Base-by-base conservation (phyloP, 2,329 filamentous ascomycete species). In the Purpureocillium lavendulum region DNA sequence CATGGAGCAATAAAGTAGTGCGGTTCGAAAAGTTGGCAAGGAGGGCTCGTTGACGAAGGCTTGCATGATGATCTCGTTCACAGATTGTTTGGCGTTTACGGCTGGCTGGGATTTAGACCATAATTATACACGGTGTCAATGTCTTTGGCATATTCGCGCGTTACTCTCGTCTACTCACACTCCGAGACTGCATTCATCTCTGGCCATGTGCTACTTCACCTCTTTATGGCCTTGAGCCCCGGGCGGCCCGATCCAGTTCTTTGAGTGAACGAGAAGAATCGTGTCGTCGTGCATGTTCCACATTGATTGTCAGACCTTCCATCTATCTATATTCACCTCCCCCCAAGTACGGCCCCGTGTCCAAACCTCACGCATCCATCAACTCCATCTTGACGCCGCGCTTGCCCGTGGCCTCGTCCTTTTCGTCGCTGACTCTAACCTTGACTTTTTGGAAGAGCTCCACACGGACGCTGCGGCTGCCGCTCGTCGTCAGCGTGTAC, bases 401-500 rank as follows among this genome's bases (percentile, higher is more conserved):
- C 80, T 97, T 98, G 40, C 92, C 92, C n/a, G 90, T 96, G 44
- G 79, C 79, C 66, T 94, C 87, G 61, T 98, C 92, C 70, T 89
- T 87, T 57, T 94, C 84, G 59, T 97, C 94, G 53, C 80, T 86
- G 48, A 98, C 88, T 57, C 82, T 79, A 12, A 98, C 90, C 51
- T 72, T 77, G 49, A 98, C 84, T 70, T 90, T 94, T 61, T 92
- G 80, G 71, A 98, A 98, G 43, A 98, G 66, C 61, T 94, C 87
- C 2, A 96, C 75, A 46, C 64, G 72, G 49, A 80, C 43, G 47
- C 70, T 63, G 37, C 71, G 64, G 51, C 68, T 72, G 9, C 78
- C 76, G 35, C 62, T 69, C 4, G 77, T 75, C 49, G 64, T 75
- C 30, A 98, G 70, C 34, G 78, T 77, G 61, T 94, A 98, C 43